A percentile compares a stretch with the other conserved stretches of the same genome.
phyloP scores from a whole-genome alignment of 345 rosid genomes.

The Aquilaria malaccensis region DNA sequence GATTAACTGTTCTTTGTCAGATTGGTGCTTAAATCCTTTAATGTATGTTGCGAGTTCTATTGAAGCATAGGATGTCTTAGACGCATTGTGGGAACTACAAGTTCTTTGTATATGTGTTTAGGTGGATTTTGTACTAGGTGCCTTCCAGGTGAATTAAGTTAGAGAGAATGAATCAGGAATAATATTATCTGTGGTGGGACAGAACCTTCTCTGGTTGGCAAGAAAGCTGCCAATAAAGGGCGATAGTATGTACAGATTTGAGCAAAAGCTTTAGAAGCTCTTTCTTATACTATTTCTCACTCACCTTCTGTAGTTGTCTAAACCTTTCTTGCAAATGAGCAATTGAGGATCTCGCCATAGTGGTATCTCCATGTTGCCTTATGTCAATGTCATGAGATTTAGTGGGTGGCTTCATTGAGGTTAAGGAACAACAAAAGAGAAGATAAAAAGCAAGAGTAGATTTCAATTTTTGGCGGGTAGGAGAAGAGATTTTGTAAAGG shows the following conservation, averaged over 20 bases:
- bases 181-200: constrained; percentile 7
- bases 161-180: constrained; percentile 31
- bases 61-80: too few relatives aligned
- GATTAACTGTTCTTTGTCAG: too few relatives aligned
- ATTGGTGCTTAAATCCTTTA: too few relatives aligned
- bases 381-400: too few relatives aligned
- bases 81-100: too few relatives aligned
- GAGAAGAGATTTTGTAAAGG: too few relatives aligned
- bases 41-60: too few relatives aligned
- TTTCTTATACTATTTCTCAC: constrained; percentile 48
- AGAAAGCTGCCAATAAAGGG: background rate
- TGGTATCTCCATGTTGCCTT: constrained; percentile 35
- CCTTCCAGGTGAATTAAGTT: constrained; percentile 23
- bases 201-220: constrained; percentile 21
- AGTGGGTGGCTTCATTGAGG: too few relatives aligned
- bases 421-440: too few relatives aligned
- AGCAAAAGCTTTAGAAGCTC: constrained; percentile 39
- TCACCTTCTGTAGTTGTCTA: constrained; percentile 44
- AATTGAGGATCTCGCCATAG: constrained; percentile 44
- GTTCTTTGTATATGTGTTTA: too few relatives aligned
- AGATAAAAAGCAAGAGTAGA: too few relatives aligned
- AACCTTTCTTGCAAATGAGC: constrained; percentile 69
- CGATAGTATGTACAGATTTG: constrained; percentile 15
- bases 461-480: too few relatives aligned
- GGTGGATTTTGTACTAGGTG: background rate